Percentiles rank a stretch among this genome's conserved stretches.
Conservation (phyloP, 768 basidiomycete genomes). For the Galerina sulciceps region DNA sequence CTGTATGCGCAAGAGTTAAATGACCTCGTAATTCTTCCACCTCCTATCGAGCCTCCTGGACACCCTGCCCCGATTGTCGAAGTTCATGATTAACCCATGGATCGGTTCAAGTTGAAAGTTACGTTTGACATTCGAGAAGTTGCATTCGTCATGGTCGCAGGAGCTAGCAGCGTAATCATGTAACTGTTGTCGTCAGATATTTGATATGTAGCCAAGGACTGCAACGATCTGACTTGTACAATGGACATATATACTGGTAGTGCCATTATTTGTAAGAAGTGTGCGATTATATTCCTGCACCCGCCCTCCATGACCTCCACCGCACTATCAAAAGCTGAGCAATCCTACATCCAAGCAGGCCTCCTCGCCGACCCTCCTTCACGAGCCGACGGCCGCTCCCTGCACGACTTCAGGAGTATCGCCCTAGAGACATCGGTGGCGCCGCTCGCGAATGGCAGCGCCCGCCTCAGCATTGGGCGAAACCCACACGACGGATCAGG, state of each 20-base stretch:
- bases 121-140: neutral
- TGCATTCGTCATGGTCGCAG: neutral
- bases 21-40: neutral
- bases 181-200: too few species aligned
- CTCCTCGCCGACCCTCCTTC: slow-evolving; percentile 61
- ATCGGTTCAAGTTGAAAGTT: neutral
- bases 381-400: slow-evolving; percentile 77
- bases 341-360: slow-evolving; percentile 73
- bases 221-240: too few species aligned
- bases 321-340: slow-evolving; percentile 76
- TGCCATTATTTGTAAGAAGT: too few species aligned
- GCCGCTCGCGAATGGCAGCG: slow-evolving; percentile 86
- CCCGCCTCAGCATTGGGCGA: slow-evolving; percentile 71
- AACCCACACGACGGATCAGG: slow-evolving; percentile 56
- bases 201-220: too few species aligned
- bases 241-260: too few species aligned
- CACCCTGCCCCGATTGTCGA: neutral
- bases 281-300: too few species aligned
- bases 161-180: too few species aligned
- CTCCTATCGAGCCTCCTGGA: neutral
- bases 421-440: slow-evolving; percentile 78
- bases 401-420: slow-evolving; percentile 70
- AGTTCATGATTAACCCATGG: neutral
- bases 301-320: slow-evolving; percentile 23
- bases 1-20: neutral